These are phyloP conservation scores for Amaranthus tricolor DNA, from an alignment of 179 eudicot species.

Conservation along the genomic window DNA sequence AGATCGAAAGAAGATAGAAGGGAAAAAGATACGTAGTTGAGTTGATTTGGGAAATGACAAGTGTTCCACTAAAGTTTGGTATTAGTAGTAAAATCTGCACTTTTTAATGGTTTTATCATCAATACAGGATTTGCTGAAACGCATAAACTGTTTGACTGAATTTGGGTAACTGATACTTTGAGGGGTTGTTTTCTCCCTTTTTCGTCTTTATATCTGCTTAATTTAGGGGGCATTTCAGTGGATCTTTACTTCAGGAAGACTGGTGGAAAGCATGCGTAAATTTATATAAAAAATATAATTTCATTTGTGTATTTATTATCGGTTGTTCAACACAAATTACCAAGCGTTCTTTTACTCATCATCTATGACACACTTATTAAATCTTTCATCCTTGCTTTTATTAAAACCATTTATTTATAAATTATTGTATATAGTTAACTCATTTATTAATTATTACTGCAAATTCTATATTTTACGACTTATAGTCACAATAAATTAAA, in stretches of 20 bases:
- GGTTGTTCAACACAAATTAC: background rate
- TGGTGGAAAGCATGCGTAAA: constrained; percentile 17
- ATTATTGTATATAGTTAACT: too few relatives aligned
- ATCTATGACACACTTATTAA: background rate
- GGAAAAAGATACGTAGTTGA: constrained; percentile 11
- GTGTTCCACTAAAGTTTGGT: background rate
- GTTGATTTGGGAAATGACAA: constrained; percentile 8
- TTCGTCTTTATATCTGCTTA: background rate
- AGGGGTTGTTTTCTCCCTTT: background rate
- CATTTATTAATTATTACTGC: too few relatives aligned
- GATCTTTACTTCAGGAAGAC: too few relatives aligned
- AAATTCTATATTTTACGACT: too few relatives aligned
- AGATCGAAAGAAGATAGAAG: background rate
- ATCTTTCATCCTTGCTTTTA: too few relatives aligned
- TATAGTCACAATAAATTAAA: too few relatives aligned
- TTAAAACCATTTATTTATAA: too few relatives aligned
- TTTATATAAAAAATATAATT: constrained; percentile 5
- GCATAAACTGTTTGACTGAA: constrained; percentile 33
- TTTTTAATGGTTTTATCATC: constrained; percentile 9
- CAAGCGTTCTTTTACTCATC: background rate
- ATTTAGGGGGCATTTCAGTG: constrained; percentile 11
- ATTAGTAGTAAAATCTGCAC: background rate
- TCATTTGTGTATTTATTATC: constrained; percentile 12
- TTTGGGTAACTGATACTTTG: constrained; percentile 22
- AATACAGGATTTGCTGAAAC: constrained; percentile 25